These are phyloP conservation scores for Ophiocordyceps unilateralis DNA, from an alignment of 2,329 filamentous ascomycete genomes.

Conservation along the genomic window DNA sequence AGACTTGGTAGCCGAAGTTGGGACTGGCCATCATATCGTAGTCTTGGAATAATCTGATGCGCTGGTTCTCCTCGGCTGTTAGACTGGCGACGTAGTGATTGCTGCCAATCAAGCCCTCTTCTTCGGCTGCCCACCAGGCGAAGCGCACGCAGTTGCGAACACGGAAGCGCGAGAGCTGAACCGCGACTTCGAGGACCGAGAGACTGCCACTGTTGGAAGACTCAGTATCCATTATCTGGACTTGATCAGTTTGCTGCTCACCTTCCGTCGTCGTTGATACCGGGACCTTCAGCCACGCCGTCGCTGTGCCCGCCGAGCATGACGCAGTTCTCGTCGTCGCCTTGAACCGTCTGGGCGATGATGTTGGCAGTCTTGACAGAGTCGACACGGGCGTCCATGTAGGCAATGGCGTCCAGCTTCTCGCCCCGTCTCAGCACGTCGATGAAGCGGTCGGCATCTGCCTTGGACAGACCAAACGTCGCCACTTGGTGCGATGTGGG, in stretches of 20 bases:
- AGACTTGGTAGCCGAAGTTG: slow-evolving; percentile 52
- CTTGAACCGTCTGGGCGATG: slow-evolving; percentile 41
- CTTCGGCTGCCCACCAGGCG: slow-evolving; percentile 51
- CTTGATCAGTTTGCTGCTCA: too few relatives aligned
- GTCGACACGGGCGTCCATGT: slow-evolving; percentile 39
- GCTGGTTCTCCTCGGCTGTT: slow-evolving; percentile 37
- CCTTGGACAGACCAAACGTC: slow-evolving; percentile 47
- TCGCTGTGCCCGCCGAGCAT: slow-evolving; percentile 50
- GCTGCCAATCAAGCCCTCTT: slow-evolving; percentile 47
- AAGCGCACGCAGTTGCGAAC: slow-evolving; percentile 51
- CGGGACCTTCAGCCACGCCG: slow-evolving; percentile 44
- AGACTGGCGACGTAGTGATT: slow-evolving; percentile 42
- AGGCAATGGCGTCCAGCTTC: slow-evolving; percentile 35
- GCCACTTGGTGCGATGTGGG: slow-evolving; percentile 43
- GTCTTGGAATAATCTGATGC: slow-evolving; percentile 50
- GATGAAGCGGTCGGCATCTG: slow-evolving; percentile 39
- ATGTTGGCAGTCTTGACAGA: slow-evolving; percentile 40
- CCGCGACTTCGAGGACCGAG: slow-evolving; percentile 44
- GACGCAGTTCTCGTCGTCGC: slow-evolving; percentile 45
- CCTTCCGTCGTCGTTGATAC: slow-evolving; percentile 60
- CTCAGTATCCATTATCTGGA: too few relatives aligned
- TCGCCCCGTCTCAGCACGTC: slow-evolving; percentile 33
- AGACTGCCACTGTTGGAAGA: slow-evolving; percentile 41
- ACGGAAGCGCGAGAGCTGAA: slow-evolving; percentile 35
- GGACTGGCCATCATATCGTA: slow-evolving; percentile 55